Conservation (phyloP, 2,329 filamentous ascomycete species). For the Lasiodiplodia sp. region DNA sequence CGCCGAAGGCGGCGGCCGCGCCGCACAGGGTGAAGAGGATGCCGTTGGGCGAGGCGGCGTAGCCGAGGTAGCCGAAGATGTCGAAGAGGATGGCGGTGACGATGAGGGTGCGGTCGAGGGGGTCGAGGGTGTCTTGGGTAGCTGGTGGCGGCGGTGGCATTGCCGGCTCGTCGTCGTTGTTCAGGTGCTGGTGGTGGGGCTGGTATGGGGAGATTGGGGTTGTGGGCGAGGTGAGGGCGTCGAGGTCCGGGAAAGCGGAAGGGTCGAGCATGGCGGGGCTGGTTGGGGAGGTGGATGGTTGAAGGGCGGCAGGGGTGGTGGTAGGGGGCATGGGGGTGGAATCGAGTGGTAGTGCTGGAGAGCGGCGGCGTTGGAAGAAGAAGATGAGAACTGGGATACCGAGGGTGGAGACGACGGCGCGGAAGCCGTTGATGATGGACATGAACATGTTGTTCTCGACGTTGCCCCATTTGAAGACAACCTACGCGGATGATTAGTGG, state of each 20-base stretch:
- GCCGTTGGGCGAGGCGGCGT: constrained; percentile 32
- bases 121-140: constrained; percentile 5
- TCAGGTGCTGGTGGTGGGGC: not conserved
- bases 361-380: constrained; percentile 25
- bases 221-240: not conserved
- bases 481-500: not conserved
- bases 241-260: constrained; percentile 10
- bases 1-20: constrained; percentile 33
- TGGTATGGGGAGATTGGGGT: not conserved
- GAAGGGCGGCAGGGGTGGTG: not conserved
- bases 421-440: constrained; percentile 32
- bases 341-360: not conserved
- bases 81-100: constrained; percentile 30
- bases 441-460: constrained; percentile 33
- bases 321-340: not conserved
- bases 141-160: constrained; percentile 7
- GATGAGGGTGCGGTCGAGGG: constrained; percentile 30
- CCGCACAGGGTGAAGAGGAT: constrained; percentile 33
- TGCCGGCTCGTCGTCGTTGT: not conserved
- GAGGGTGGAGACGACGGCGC: constrained; percentile 31
- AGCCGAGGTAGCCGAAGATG: constrained; percentile 31
- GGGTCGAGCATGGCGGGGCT: constrained; percentile 1
- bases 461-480: constrained; percentile 33
- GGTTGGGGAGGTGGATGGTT: not conserved
- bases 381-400: constrained; percentile 32